Evolutionary conservation across 768 basidiomycete species (phyloP), one percentile per base, ranked within the genome.

Genomic region (Mycena belliarum): DNA sequence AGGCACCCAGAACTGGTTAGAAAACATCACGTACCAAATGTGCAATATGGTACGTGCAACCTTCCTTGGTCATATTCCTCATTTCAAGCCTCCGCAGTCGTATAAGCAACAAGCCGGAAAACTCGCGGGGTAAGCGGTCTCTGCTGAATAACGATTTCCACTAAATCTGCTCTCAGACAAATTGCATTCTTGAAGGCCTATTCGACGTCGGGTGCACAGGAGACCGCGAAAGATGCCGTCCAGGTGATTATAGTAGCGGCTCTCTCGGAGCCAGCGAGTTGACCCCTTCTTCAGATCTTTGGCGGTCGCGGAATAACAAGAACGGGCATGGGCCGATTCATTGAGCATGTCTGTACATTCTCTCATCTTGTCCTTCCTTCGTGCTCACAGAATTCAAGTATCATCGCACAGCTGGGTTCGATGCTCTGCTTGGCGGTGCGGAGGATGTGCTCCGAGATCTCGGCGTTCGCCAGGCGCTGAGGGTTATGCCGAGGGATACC

Each of bases 21-120:
- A 95, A 75, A 88, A 86, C 63, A 79, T 95, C 59, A 93, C 92
- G 0, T 87, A 87, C 71, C 92, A 94, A 71, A 93, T 93, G 91
- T 85, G 81, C 71, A 87, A 91, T 61, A 93, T 93, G 92, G 80
- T 81, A 42, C n/a, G n/a, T 28, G 73, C 60, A 46, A 20, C 44
- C 3, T 41, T n/a, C n/a, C 20, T 37, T 48, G 10, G 15, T 21
- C 29, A 32, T 14, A 35, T 16, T 16, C 5, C 15, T 26, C 28
- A 14, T 41, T 41, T 12, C 2, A 6, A 5, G 18, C 59, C 18
- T 18, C 23, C n/a, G 6, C 57, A 75, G 74, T 84, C 82, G 4
- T 92, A 91, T 70, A 85, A 85, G 66, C 85, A 91, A 65, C 90
- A 91, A 72, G 84, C 89, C 2, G 77, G 77, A 56, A 83, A 86